phyloP scores from a whole-genome alignment of 768 basidiomycete genomes.

The Filobasidium floriforme region DNA sequence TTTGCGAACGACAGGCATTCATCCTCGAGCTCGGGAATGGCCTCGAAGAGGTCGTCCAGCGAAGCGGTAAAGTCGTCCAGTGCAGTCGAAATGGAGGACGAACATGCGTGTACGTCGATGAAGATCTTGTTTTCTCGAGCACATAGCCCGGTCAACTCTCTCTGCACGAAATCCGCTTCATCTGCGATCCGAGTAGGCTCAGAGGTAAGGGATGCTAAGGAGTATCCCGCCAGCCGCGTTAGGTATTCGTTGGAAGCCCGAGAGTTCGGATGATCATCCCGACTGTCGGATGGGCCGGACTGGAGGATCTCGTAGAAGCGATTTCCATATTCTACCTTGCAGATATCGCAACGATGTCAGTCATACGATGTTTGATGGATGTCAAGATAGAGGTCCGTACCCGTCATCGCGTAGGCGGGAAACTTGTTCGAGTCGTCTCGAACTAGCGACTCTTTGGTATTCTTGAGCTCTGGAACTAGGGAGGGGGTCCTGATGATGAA shows the following conservation, averaged over 20 bases:
- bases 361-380: not conserved
- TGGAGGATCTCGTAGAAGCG: not conserved
- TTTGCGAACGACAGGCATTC: slow-evolving; percentile 64
- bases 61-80: slow-evolving; percentile 68
- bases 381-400: not conserved
- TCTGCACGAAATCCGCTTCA: slow-evolving; percentile 76
- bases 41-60: slow-evolving; percentile 58
- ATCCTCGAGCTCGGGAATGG: slow-evolving; percentile 68
- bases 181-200: slow-evolving; percentile 72
- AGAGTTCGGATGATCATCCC: slow-evolving; percentile 1
- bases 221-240: slow-evolving; percentile 57
- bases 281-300: not conserved
- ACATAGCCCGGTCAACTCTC: slow-evolving; percentile 80
- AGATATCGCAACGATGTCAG: not conserved
- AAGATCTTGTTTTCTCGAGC: slow-evolving; percentile 88
- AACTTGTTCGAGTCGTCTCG: too few relatives aligned
- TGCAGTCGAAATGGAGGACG: slow-evolving; percentile 63
- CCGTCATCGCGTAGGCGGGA: not conserved
- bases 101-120: slow-evolving; percentile 74
- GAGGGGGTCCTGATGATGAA: too few relatives aligned
- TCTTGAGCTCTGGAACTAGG: too few relatives aligned
- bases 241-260: slow-evolving; percentile 51
- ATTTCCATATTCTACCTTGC: not conserved
- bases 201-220: slow-evolving; percentile 60
- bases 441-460: too few relatives aligned